Percentiles rank a stretch among this genome's conserved stretches.
Conservation (phyloP, 495 filamentous ascomycete genomes). For the Schizothecium vesticola region DNA sequence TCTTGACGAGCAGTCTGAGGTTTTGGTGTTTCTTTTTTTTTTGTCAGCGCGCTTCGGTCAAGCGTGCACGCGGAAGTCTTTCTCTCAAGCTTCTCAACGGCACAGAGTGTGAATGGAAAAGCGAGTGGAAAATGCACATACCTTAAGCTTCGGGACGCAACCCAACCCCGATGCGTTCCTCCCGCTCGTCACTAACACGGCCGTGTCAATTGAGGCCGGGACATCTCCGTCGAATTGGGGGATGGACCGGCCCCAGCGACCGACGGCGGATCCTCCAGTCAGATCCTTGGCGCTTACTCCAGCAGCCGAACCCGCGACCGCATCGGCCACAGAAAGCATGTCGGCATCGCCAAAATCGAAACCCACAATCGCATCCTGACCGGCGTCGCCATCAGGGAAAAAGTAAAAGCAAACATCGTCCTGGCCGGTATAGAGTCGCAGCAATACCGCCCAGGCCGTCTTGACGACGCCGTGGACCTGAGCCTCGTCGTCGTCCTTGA, state of each 20-base stretch:
- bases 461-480: slow-evolving; percentile 12
- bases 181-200: slow-evolving; percentile 1
- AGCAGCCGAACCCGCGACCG: too few relatives aligned
- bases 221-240: not conserved
- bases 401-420: slow-evolving; percentile 20
- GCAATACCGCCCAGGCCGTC: slow-evolving; percentile 20
- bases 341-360: slow-evolving; percentile 8
- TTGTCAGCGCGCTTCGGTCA: too few relatives aligned
- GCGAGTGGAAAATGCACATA: not conserved
- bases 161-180: not conserved
- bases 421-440: slow-evolving; percentile 24
- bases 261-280: not conserved
- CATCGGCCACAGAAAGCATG: not conserved
- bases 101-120: not conserved
- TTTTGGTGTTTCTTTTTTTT: slow-evolving; percentile 10
- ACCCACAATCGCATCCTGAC: slow-evolving; percentile 6
- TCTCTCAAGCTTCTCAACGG: too few relatives aligned
- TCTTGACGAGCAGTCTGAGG: slow-evolving; percentile 18
- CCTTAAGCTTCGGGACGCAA: slow-evolving; percentile 1
- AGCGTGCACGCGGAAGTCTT: too few relatives aligned
- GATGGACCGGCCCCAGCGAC: too few relatives aligned
- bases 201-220: not conserved
- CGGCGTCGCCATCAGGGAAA: slow-evolving; percentile 5
- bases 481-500: slow-evolving; percentile 5
- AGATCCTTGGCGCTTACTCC: slow-evolving; percentile 1